These are phyloP conservation scores for Xylaria sp. DNA, from an alignment of 2,329 filamentous ascomycete species.

Conservation along the genomic window DNA sequence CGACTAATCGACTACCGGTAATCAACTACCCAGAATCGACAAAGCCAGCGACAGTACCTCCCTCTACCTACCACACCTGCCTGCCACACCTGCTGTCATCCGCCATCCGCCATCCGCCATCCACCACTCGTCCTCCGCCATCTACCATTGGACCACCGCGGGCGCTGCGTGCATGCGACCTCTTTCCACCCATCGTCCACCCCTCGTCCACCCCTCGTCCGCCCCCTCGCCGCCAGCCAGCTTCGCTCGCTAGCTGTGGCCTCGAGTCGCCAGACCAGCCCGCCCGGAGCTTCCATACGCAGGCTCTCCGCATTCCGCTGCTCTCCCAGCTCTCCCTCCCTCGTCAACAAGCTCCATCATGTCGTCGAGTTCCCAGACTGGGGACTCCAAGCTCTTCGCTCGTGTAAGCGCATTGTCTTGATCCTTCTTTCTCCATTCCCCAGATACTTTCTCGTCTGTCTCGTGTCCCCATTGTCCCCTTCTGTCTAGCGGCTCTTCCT, in stretches of 20 bases:
- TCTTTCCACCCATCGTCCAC: slow-evolving; percentile 27
- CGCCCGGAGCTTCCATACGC: slow-evolving; percentile 40
- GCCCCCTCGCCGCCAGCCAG: slow-evolving; percentile 25
- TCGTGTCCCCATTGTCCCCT: slow-evolving; percentile 21
- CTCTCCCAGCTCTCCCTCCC: slow-evolving; percentile 35
- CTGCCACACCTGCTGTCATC: slow-evolving; percentile 29
- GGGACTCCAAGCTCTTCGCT: slow-evolving; percentile 99
- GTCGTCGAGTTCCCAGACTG: slow-evolving; percentile 71
- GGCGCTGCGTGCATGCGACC: slow-evolving; percentile 36
- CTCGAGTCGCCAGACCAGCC: slow-evolving; percentile 35
- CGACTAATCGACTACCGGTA: slow-evolving; percentile 31
- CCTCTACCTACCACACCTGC: slow-evolving; percentile 34
- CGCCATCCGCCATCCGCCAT: slow-evolving; percentile 29
- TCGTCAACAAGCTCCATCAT: slow-evolving; percentile 60
- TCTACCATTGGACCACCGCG: slow-evolving; percentile 45
- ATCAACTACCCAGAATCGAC: no score
- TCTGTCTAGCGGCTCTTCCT: neutral
- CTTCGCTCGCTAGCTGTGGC: slow-evolving; percentile 13
- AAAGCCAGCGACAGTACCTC: slow-evolving; percentile 26
- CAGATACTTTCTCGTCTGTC: slow-evolving; percentile 13
- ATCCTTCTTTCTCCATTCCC: slow-evolving; percentile 10
- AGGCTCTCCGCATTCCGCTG: slow-evolving; percentile 31
- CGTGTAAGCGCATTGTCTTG: slow-evolving; percentile 70
- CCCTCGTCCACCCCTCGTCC: slow-evolving; percentile 10
- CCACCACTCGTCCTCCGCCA: slow-evolving; percentile 40